Percentiles rank a stretch among this genome's conserved stretches.
Evolutionary conservation across 805 yeast species (phyloP).

Genomic region (Starmerella vitae): DNA sequence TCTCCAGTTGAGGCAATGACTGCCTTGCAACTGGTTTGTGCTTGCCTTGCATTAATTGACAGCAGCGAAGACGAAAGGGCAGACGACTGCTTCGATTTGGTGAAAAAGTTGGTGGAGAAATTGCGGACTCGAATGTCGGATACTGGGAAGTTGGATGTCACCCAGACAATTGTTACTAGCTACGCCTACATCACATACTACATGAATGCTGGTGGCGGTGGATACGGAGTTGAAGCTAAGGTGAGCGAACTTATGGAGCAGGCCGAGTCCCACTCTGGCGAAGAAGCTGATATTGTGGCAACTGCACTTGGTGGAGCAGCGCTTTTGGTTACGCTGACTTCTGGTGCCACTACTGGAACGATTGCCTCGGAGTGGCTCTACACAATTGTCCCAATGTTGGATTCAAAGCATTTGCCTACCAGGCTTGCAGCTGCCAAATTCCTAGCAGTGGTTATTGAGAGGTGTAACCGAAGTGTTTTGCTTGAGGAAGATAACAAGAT

Average conservation of each 20-base stretch:
- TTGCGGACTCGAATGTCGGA: conserved; percentile 12
- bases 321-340: conserved; percentile 22
- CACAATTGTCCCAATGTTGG: conserved; percentile 15
- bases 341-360: conserved; percentile 12
- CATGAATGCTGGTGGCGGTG: conserved; percentile 26
- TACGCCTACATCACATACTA: conserved; percentile 25
- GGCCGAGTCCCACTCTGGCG: conserved; percentile 21
- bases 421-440: conserved; percentile 43
- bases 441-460: conserved; percentile 45
- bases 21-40: conserved; percentile 24
- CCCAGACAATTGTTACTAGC: conserved; percentile 22
- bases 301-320: conserved; percentile 24
- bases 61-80: conserved; percentile 18
- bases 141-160: conserved; percentile 3
- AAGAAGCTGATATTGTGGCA: conserved; percentile 18
- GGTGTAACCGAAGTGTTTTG: conserved; percentile 27
- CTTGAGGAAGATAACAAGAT: conserved; percentile 8
- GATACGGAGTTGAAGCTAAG: conserved; percentile 23
- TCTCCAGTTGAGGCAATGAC: conserved; percentile 24
- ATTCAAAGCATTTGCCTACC: conserved; percentile 36
- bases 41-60: conserved; percentile 20
- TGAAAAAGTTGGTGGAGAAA: conserved; percentile 6
- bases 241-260: conserved; percentile 21
- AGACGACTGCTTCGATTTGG: conserved; percentile 17
- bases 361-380: conserved; percentile 28